These are phyloP conservation scores for Scutellaria minor DNA, from an alignment of 257 asterid genomes.

Conservation along the genomic window DNA sequence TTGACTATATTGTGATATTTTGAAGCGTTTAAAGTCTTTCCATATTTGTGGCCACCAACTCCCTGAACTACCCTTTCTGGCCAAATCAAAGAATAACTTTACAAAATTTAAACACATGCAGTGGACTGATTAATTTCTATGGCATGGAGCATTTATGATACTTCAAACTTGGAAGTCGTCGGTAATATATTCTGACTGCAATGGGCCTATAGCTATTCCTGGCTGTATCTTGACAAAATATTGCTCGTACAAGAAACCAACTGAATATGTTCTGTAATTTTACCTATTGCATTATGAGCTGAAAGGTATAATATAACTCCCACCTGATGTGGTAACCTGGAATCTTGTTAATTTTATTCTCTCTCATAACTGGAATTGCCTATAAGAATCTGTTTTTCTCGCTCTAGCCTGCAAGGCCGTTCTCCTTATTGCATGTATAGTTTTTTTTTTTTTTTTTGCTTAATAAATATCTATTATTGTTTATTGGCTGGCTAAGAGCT, in stretches of 20 bases:
- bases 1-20: background rate
- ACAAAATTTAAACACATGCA: too few relatives aligned
- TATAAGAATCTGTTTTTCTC: background rate
- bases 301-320: too few relatives aligned
- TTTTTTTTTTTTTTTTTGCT: background rate
- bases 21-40: constrained; percentile 1
- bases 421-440: background rate
- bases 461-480: background rate
- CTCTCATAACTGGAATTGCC: background rate
- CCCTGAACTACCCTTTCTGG: background rate
- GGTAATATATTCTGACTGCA: background rate
- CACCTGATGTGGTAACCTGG: background rate
- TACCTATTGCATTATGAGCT: background rate
- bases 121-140: constrained; percentile 3
- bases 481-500: constrained; percentile 4
- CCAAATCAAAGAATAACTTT: background rate
- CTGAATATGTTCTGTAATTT: background rate
- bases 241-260: constrained; percentile 4
- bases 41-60: background rate
- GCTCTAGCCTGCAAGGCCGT: constrained; percentile 17
- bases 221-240: background rate
- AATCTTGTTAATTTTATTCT: background rate
- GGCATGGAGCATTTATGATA: background rate
- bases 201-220: background rate
- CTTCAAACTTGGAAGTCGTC: background rate